Conservation (phyloP, 768 basidiomycete genomes). For the Collybia sp. region DNA sequence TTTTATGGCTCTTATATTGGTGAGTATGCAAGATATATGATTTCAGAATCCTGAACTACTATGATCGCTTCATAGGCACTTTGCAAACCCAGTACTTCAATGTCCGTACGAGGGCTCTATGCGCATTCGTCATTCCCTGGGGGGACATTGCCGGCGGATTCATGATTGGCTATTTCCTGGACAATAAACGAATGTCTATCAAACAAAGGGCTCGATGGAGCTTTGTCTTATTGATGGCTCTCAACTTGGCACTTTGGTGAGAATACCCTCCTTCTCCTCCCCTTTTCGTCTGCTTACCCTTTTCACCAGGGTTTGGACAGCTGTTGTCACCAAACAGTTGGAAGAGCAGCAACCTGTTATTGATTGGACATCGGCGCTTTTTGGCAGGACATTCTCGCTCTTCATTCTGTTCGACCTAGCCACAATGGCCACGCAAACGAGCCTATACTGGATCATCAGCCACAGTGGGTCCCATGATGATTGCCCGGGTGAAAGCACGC, state of each 20-base stretch:
- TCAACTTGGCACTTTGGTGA: conserved; percentile 21
- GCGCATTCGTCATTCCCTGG: conserved; percentile 22
- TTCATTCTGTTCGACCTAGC: conserved; percentile 26
- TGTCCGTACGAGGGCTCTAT: conserved; percentile 23
- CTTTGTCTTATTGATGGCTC: conserved; percentile 21
- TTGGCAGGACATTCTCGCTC: conserved; percentile 22
- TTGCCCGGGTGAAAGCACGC: not conserved
- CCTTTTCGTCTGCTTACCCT: too few relatives aligned
- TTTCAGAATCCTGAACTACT: not conserved
- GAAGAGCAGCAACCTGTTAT: conserved; percentile 23
- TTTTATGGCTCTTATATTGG: conserved; percentile 27
- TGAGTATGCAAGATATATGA: conserved; percentile 1
- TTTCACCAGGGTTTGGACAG: conserved; percentile 18
- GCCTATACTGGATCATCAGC: conserved; percentile 24
- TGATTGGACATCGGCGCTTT: conserved; percentile 26
- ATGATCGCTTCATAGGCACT: conserved; percentile 11
- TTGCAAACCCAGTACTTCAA: conserved; percentile 27
- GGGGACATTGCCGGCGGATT: conserved; percentile 24
- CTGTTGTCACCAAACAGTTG: conserved; percentile 24
- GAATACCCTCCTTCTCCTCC: too few relatives aligned
- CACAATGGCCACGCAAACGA: conserved; percentile 29
- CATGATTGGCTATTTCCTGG: conserved; percentile 26
- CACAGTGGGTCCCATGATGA: conserved; percentile 16
- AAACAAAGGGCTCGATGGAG: conserved; percentile 25
- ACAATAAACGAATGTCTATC: conserved; percentile 19